Base-by-base conservation (phyloP, 306 rosid genomes). In the barrel medic (Medicago truncatula) region DNA sequence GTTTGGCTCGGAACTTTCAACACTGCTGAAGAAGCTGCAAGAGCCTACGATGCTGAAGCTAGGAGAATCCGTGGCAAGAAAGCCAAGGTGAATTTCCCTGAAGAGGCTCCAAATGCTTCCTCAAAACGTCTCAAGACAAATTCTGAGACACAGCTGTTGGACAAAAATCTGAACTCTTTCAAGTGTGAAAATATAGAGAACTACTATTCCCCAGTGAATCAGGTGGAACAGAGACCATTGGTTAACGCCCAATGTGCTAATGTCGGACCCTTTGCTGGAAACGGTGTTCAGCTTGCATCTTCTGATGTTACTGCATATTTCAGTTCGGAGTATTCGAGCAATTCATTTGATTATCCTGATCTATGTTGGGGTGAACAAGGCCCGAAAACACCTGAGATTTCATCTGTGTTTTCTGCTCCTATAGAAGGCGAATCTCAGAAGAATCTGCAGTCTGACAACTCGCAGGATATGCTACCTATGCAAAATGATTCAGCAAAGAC, bases 1-100 rank as follows among this genome's bases (percentile, higher is more conserved):
- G 99, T 95, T 17, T 95, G 99, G 99, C 97, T 95, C 6, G 99
- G 99, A 78, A 95, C 98, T 23, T 95, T 90, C 92, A 92, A 83
- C 79, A 95, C 98, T 60, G 98, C 98, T 18, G 98, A 95, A 78
- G 97, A 95, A 84, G 99, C 99, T 64, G 99, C 99, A 17, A 88
- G 97, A 67, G 99, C 99, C 3, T 95, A 95, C 50, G 99, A 95
- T 85, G 86, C 97, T 0, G 99, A 95, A 87, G 99, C 99, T 4
- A 86, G 96, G 36, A 88, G 89, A 81, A 95, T 95, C 61, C 97
- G 99, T 4, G 99, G 99, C 52, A 86, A 82, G 64, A 95, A 92
- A 86, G 99, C 99, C 49, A 95, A 92, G 87, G 97, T 95, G 78
- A 95, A 95, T 62, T 95, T 95, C 75, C 97, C 99, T 5, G 91